These are phyloP conservation scores for Mycena kentingensis DNA, from an alignment of 768 basidiomycete species.

Conservation along the genomic window DNA sequence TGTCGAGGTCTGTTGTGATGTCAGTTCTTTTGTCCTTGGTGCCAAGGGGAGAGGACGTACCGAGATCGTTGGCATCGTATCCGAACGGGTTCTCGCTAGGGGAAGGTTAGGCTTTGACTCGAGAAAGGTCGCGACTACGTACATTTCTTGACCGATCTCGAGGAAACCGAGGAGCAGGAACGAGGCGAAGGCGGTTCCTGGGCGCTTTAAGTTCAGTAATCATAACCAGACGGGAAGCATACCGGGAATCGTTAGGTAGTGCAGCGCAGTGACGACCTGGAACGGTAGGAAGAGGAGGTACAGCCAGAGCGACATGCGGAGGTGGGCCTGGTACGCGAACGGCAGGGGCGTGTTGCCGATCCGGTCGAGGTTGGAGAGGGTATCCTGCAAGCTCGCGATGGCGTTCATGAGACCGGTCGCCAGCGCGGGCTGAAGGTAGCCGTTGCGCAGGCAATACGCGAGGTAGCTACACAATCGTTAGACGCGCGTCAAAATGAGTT, in stretches of 20 bases:
- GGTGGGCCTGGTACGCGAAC: slow-evolving; percentile 70
- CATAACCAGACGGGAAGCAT: too few species aligned
- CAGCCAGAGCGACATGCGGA: slow-evolving; percentile 60
- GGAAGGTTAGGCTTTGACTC: slow-evolving; percentile 4
- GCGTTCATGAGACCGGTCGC: slow-evolving; percentile 52
- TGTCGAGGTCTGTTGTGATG: slow-evolving; percentile 54
- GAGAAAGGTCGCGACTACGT: slow-evolving; percentile 6
- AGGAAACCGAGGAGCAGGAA: slow-evolving; percentile 69
- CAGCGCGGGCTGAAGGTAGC: slow-evolving; percentile 54
- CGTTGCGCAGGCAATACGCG: slow-evolving; percentile 46
- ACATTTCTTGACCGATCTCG: slow-evolving; percentile 71
- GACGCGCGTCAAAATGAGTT: slow-evolving; percentile 33
- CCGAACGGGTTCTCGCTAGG: slow-evolving; percentile 67
- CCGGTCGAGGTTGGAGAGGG: slow-evolving; percentile 59
- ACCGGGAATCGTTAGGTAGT: slow-evolving; percentile 59
- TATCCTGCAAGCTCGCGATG: slow-evolving; percentile 54
- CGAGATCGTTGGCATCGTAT: slow-evolving; percentile 68
- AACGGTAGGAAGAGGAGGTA: slow-evolving; percentile 46
- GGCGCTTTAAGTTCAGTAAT: too few species aligned
- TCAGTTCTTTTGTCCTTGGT: background rate
- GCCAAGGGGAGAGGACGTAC: slow-evolving; percentile 34
- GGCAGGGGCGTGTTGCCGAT: slow-evolving; percentile 68
- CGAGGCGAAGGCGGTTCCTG: slow-evolving; percentile 61
- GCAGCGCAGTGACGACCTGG: slow-evolving; percentile 47
- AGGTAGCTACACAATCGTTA: background rate